Conservation (phyloP, 768 basidiomycete genomes). For the Tricholoma flavovirens region DNA sequence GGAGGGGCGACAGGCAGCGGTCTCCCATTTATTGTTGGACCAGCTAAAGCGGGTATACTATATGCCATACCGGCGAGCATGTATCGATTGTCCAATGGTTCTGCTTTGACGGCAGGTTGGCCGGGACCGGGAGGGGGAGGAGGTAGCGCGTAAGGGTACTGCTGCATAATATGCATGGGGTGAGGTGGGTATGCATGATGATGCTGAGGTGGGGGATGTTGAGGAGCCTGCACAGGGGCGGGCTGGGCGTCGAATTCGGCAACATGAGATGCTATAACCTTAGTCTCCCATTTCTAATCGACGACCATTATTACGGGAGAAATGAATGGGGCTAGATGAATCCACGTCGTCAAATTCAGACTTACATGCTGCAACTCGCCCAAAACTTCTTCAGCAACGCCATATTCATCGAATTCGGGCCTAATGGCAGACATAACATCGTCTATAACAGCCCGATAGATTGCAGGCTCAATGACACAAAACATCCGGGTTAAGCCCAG, state of each 20-base stretch:
- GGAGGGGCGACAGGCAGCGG: constrained; percentile 36
- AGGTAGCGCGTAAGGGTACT: constrained; percentile 55
- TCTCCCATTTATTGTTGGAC: constrained; percentile 54
- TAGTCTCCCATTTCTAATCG: constrained; percentile 90
- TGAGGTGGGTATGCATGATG: constrained; percentile 55
- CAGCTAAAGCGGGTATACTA: constrained; percentile 56
- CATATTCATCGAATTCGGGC: constrained; percentile 94
- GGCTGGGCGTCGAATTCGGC: constrained; percentile 80
- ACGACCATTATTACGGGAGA: constrained; percentile 12
- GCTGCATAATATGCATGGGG: constrained; percentile 54
- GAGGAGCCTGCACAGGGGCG: constrained; percentile 33
- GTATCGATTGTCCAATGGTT: constrained; percentile 67
- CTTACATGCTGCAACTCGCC: constrained; percentile 85
- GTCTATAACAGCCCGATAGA: constrained; percentile 95
- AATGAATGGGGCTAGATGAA: constrained; percentile 1
- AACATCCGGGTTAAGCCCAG: constrained; percentile 47
- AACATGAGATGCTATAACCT: constrained; percentile 89
- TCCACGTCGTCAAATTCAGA: constrained; percentile 16
- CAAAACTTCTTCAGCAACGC: constrained; percentile 87
- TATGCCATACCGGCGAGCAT: constrained; percentile 48
- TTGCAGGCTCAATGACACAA: constrained; percentile 66
- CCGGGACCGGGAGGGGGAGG: constrained; percentile 35
- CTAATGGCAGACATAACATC: constrained; percentile 87
- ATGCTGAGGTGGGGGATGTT: constrained; percentile 40
- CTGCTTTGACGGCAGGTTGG: constrained; percentile 60